phyloP scores from a whole-genome alignment of 352 stramenopile species.

The Phytophthora pinifolia region DNA sequence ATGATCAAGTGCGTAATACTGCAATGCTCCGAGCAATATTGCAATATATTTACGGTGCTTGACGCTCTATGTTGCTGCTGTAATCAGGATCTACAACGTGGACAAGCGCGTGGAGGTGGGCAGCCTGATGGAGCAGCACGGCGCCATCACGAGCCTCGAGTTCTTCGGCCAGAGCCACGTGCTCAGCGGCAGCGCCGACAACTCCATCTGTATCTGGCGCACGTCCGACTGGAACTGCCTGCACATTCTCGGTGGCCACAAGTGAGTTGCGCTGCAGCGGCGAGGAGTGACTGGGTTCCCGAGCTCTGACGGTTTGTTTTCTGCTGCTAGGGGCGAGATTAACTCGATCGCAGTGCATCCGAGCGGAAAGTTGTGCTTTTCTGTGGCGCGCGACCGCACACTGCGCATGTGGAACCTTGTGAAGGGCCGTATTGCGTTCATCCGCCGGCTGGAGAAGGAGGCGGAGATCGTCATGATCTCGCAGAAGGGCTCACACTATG shows the following conservation, averaged over 20 bases:
- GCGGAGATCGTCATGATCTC: conserved; percentile 76
- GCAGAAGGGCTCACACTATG: conserved; percentile 70
- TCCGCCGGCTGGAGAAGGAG: conserved; percentile 83
- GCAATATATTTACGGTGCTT: conserved; percentile 1
- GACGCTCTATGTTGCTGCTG: background rate
- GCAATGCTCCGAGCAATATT: background rate
- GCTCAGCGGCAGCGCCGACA: conserved; percentile 86
- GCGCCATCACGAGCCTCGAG: conserved; percentile 83
- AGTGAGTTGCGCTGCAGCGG: conserved; percentile 35
- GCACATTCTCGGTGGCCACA: conserved; percentile 88
- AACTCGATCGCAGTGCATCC: conserved; percentile 86
- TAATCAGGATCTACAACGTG: conserved; percentile 83
- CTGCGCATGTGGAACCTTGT: conserved; percentile 92
- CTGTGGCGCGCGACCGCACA: conserved; percentile 78
- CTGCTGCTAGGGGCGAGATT: conserved; percentile 60
- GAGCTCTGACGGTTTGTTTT: background rate
- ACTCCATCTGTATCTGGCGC: conserved; percentile 90
- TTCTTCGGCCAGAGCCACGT: conserved; percentile 88
- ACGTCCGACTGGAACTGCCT: conserved; percentile 90
- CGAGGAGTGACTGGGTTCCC: background rate
- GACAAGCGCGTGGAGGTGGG: conserved; percentile 87
- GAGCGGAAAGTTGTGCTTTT: conserved; percentile 88
- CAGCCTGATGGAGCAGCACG: conserved; percentile 86
- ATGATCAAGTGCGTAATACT: conserved; percentile 76
- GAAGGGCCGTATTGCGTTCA: conserved; percentile 88